Conservation (phyloP, 306 rosid genomes). For the Geum urbanum region DNA sequence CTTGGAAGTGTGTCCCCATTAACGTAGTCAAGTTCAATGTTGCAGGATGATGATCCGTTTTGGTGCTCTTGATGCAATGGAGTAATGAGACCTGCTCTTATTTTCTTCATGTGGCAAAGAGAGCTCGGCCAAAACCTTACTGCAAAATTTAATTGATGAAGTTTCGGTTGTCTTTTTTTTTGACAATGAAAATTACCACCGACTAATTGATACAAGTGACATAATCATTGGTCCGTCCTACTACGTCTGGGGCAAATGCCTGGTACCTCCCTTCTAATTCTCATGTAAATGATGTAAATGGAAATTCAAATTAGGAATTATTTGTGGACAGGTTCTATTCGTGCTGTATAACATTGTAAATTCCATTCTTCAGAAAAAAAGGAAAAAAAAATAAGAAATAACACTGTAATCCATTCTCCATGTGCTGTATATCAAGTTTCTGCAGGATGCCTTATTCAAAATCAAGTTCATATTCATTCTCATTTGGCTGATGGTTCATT, state of each 20-base stretch:
- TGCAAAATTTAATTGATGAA: conserved; percentile 38
- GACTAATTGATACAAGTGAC: conserved; percentile 62
- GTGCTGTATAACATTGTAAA: conserved; percentile 48
- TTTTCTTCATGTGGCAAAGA: conserved; percentile 31
- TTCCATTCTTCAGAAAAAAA: conserved; percentile 44
- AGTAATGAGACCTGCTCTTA: conserved; percentile 26
- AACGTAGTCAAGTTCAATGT: background rate
- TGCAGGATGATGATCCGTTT: conserved; percentile 52
- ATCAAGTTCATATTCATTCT: background rate
- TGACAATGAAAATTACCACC: conserved; percentile 51
- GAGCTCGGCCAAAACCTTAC: conserved; percentile 30
- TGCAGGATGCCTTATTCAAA: background rate
- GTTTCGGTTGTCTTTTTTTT: conserved; percentile 42
- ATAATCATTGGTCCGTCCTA: conserved; percentile 34
- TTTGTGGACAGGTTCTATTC: conserved; percentile 57
- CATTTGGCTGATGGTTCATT: background rate
- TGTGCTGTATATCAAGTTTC: background rate
- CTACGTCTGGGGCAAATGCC: conserved; percentile 42
- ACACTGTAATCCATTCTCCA: conserved; percentile 2
- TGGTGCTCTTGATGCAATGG: conserved; percentile 7
- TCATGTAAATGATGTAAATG: conserved; percentile 82
- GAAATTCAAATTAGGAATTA: conserved; percentile 45
- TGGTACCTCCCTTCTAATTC: conserved; percentile 39
- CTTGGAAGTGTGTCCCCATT: background rate
- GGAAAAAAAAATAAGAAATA: conserved; percentile 8